These are phyloP conservation scores for Chlorokybus atmophyticus DNA, from an alignment of 139 green algal genomes.

Conservation along the genomic window DNA sequence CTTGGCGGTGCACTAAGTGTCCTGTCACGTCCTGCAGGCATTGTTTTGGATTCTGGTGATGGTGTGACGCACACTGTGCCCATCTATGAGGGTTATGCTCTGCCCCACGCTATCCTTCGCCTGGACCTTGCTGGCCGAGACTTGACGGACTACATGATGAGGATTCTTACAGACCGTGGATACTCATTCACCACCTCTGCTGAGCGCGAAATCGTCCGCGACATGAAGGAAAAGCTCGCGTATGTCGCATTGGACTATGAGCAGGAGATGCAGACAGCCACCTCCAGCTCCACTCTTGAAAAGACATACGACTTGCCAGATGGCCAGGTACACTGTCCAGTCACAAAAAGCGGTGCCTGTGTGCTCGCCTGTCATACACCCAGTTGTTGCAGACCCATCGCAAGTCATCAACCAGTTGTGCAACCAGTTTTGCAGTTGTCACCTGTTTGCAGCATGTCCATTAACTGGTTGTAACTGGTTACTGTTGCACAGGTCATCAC, in stretches of 20 bases:
- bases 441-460: too few relatives aligned
- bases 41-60: constrained; percentile 93
- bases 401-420: not conserved
- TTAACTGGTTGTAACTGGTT: constrained; percentile 20
- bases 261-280: constrained; percentile 67
- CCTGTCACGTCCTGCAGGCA: constrained; percentile 30
- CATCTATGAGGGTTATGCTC: constrained; percentile 94
- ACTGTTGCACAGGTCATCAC: constrained; percentile 71
- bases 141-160: constrained; percentile 94
- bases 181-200: constrained; percentile 96
- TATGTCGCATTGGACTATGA: constrained; percentile 99
- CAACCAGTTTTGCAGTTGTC: not conserved
- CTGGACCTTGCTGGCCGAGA: constrained; percentile 92
- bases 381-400: not conserved
- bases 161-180: constrained; percentile 84
- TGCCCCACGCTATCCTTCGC: constrained; percentile 90
- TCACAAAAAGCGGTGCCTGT: not conserved
- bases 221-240: constrained; percentile 99
- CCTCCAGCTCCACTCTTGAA: constrained; percentile 64
- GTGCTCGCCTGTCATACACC: too few relatives aligned
- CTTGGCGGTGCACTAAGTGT: not conserved
- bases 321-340: constrained; percentile 35
- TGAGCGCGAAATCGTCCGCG: constrained; percentile 94
- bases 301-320: constrained; percentile 87
- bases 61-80: constrained; percentile 87